Percentiles rank a stretch among this genome's conserved stretches.
These are phyloP conservation scores for Discostella stelligeroides DNA, from an alignment of 108 stramenopile species.

Conservation along the genomic window DNA sequence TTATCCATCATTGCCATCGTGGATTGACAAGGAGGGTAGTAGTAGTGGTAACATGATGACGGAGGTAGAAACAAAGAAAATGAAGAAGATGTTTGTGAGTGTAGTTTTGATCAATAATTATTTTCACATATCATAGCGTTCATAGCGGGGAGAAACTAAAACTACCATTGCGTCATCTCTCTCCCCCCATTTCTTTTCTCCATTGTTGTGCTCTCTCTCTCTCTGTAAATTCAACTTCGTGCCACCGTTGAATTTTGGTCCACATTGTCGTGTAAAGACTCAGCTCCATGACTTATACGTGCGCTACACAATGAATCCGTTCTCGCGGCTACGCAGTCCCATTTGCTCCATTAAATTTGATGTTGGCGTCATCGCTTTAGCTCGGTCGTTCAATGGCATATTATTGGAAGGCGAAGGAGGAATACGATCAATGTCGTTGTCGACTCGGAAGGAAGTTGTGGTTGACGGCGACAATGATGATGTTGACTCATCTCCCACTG, in stretches of 20 bases:
- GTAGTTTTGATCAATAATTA: background rate
- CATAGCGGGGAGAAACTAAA: too few relatives aligned
- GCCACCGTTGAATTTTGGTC: background rate
- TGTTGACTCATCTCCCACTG: too few relatives aligned
- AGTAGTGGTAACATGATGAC: too few relatives aligned
- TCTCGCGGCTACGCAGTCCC: conserved; percentile 38
- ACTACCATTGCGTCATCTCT: background rate
- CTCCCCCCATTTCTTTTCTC: background rate
- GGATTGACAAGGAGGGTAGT: background rate
- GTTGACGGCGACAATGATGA: too few relatives aligned
- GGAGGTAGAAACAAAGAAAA: conserved; percentile 29
- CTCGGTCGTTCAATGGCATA: conserved; percentile 19
- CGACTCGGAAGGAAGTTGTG: background rate
- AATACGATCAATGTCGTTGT: background rate
- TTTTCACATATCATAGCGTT: too few relatives aligned
- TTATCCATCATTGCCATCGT: conserved; percentile 1
- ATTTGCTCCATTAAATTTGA: conserved; percentile 44
- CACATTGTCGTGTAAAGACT: conserved; percentile 6
- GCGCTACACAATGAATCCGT: conserved; percentile 49
- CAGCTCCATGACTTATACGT: conserved; percentile 51
- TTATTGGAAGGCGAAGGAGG: conserved; percentile 12
- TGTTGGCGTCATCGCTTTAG: conserved; percentile 35
- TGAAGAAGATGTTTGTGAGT: conserved; percentile 49
- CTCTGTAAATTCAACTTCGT: background rate
- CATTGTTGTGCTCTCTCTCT: background rate